phyloP scores from a whole-genome alignment of 2,329 filamentous ascomycete species.

The Colletotrichum orchidophilum region DNA sequence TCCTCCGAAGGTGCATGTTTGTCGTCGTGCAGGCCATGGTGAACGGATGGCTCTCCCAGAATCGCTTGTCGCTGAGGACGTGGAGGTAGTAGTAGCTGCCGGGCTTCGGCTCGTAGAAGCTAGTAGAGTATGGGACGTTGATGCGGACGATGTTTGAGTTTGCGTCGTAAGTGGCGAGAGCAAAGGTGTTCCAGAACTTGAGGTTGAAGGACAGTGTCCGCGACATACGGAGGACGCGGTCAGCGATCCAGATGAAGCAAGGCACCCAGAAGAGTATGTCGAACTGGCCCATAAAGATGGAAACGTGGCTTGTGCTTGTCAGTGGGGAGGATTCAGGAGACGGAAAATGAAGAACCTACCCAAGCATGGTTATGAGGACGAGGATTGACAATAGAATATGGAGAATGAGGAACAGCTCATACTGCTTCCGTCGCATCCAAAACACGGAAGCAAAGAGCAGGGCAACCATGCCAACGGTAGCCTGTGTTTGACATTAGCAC shows the following conservation, averaged over 20 bases:
- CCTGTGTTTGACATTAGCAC: conserved; percentile 38
- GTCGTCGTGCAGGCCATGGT: conserved; percentile 48
- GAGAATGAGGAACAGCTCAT: conserved; percentile 59
- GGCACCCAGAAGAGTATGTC: conserved; percentile 61
- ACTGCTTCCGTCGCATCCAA: conserved; percentile 61
- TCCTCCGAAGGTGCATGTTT: conserved; percentile 14
- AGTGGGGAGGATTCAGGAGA: neutral
- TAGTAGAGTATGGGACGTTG: conserved; percentile 45
- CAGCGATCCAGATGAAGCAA: conserved; percentile 57
- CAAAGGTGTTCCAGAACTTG: conserved; percentile 47
- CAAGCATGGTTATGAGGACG: conserved; percentile 59
- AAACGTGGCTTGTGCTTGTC: conserved; percentile 51
- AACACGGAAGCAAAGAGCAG: conserved; percentile 59
- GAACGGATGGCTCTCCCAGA: conserved; percentile 62
- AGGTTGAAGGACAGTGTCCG: conserved; percentile 54
- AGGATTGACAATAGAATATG: conserved; percentile 63
- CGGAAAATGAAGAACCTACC: conserved; percentile 48
- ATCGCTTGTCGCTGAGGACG: conserved; percentile 48
- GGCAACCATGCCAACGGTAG: conserved; percentile 55
- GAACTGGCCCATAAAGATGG: conserved; percentile 61
- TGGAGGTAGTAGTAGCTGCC: conserved; percentile 59
- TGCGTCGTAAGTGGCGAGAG: conserved; percentile 45
- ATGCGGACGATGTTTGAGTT: conserved; percentile 54
- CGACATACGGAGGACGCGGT: conserved; percentile 55
- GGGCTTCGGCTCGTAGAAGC: conserved; percentile 45